phyloP scores from a whole-genome alignment of 2,329 filamentous ascomycete genomes.

The Phyllosticta ampelicida region DNA sequence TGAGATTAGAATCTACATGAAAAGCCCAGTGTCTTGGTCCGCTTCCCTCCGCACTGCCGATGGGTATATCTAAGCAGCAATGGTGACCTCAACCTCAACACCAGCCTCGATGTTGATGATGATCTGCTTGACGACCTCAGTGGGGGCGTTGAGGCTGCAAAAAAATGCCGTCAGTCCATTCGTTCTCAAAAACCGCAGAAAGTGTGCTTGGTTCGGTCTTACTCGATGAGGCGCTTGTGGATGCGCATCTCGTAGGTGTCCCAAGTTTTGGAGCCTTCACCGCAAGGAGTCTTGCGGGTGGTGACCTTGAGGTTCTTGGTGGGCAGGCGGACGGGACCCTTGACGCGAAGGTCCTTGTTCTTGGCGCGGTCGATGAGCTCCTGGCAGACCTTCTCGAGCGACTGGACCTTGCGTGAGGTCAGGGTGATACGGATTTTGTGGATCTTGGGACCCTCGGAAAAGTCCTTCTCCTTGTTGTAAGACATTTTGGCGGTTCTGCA shows the following conservation, averaged over 20 bases:
- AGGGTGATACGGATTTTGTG: constrained; percentile 99
- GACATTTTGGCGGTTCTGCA: constrained; percentile 20
- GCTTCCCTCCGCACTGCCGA: neutral
- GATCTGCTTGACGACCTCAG: constrained; percentile 94
- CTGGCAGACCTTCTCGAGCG: constrained; percentile 89
- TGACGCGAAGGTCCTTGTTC: constrained; percentile 95
- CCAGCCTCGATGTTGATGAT: constrained; percentile 93
- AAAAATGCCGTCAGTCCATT: neutral
- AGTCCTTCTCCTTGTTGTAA: constrained; percentile 80
- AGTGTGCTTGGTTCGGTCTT: constrained; percentile 27
- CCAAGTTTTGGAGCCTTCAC: constrained; percentile 99
- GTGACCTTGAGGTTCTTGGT: constrained; percentile 96
- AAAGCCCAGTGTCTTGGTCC: constrained; percentile 2
- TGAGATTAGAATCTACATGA: constrained; percentile 7
- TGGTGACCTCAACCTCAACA: constrained; percentile 89
- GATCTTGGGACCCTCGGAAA: constrained; percentile 87
- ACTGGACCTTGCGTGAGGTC: constrained; percentile 85
- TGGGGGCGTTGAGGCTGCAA: constrained; percentile 77
- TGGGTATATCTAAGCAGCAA: constrained; percentile 54
- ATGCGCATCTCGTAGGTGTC: constrained; percentile 98
- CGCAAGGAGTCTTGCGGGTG: constrained; percentile 97
- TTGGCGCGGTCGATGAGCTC: constrained; percentile 98
- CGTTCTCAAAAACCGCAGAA: neutral
- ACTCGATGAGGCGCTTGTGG: constrained; percentile 97
- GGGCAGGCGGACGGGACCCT: constrained; percentile 94